Evolutionary conservation across 257 asterid genomes (phyloP).

Genomic region (Solanum peruvianum): DNA sequence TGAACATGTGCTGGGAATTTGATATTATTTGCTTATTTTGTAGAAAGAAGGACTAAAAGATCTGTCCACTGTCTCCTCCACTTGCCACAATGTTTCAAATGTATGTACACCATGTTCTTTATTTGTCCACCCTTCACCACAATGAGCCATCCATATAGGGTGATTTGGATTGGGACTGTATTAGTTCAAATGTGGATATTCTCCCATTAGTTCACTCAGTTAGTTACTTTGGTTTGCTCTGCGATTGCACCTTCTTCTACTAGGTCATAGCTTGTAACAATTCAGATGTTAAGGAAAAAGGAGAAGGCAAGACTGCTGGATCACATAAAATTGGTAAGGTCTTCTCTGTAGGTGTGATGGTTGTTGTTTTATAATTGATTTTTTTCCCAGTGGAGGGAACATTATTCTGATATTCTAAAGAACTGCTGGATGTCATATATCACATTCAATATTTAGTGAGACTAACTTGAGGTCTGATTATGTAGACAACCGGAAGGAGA

Average conservation of each 20-base stretch:
- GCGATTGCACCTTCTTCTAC: not conserved
- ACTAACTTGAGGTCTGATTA: constrained; percentile 6
- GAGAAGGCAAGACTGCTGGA: constrained; percentile 16
- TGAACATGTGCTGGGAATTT: not conserved
- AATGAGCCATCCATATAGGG: not conserved
- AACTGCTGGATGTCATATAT: not conserved
- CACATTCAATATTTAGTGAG: not conserved
- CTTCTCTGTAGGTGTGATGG: not conserved
- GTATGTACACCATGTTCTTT: constrained; percentile 9
- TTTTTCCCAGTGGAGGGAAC: not conserved
- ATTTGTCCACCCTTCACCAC: not conserved
- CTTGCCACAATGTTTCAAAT: constrained; percentile 10
- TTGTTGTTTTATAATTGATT: not conserved
- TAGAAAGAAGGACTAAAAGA: constrained; percentile 46
- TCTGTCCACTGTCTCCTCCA: constrained; percentile 22
- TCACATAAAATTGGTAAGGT: constrained; percentile 24
- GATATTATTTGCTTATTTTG: not conserved
- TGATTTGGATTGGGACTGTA: not conserved
- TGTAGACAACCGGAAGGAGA: constrained; percentile 44
- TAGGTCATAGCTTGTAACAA: constrained; percentile 9
- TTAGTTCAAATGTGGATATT: not conserved
- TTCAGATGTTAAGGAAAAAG: constrained; percentile 11
- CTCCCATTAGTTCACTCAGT: not conserved
- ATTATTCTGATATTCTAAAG: not conserved
- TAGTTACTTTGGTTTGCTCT: not conserved